A percentile compares a stretch with the other conserved stretches of the same genome.
Evolutionary conservation across 768 basidiomycete genomes (phyloP).

Genomic region (Leucogyrophana mollusca): DNA sequence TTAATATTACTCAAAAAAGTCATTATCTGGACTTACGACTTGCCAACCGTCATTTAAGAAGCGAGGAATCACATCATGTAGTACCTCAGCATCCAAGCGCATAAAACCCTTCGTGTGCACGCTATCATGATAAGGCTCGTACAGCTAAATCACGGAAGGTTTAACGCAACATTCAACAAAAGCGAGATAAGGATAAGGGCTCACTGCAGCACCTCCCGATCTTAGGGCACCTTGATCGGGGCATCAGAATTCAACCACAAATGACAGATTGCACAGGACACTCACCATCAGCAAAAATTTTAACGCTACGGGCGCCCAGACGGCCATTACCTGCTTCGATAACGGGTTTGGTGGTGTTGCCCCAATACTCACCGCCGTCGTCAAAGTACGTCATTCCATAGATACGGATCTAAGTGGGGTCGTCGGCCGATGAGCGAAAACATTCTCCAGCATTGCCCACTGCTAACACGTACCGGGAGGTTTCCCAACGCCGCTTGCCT

Average conservation of each 20-base stretch:
- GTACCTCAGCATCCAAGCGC: slow-evolving; percentile 60
- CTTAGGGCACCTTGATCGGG: slow-evolving; percentile 67
- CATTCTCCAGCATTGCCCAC: slow-evolving; percentile 5
- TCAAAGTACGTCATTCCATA: slow-evolving; percentile 78
- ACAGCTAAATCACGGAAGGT: slow-evolving; percentile 43
- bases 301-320: slow-evolving; percentile 72
- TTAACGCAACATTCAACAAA: slow-evolving; percentile 2
- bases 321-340: slow-evolving; percentile 58
- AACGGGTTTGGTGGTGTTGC: slow-evolving; percentile 56
- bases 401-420: slow-evolving; percentile 57
- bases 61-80: slow-evolving; percentile 61
- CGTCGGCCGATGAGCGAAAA: slow-evolving; percentile 5
- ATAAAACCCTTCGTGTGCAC: slow-evolving; percentile 76
- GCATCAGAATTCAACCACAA: not conserved
- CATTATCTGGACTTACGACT: slow-evolving; percentile 55
- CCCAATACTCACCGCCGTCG: slow-evolving; percentile 70
- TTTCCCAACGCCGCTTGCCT: slow-evolving; percentile 62
- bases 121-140: slow-evolving; percentile 81
- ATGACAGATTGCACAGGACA: not conserved
- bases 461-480: slow-evolving; percentile 52
- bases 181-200: slow-evolving; percentile 11
- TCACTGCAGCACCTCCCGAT: slow-evolving; percentile 86
- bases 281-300: slow-evolving; percentile 66
- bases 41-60: slow-evolving; percentile 88
- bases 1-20: not conserved